A percentile compares a stretch with the other conserved stretches of the same genome.
phyloP scores from a whole-genome alignment of 768 basidiomycete species.

The Hypsizygus marmoreus region DNA sequence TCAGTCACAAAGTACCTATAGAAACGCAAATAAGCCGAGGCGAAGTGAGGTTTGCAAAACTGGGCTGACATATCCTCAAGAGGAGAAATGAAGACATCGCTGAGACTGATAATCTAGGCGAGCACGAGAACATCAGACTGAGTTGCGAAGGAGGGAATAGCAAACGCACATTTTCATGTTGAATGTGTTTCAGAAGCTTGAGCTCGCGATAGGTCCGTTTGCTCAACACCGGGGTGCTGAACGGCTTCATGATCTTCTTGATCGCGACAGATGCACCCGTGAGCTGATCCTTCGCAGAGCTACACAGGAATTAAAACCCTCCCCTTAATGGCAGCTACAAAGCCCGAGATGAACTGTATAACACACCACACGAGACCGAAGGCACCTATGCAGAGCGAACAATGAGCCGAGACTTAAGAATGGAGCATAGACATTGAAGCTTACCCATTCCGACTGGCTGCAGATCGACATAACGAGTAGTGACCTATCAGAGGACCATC shows the following conservation, averaged over 20 bases:
- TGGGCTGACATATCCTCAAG: conserved; percentile 87
- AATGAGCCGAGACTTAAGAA: conserved; percentile 18
- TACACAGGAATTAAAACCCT: conserved; percentile 30
- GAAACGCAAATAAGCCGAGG: conserved; percentile 5
- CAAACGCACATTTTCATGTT: conserved; percentile 89
- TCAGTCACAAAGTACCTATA: conserved; percentile 98
- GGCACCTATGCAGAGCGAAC: conserved; percentile 57
- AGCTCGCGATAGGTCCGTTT: conserved; percentile 98
- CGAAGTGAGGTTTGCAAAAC: background rate
- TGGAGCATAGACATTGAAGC: conserved; percentile 24
- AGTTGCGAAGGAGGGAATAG: background rate
- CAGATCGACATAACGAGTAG: conserved; percentile 97
- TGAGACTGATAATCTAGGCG: conserved; percentile 93
- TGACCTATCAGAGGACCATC: conserved; percentile 61
- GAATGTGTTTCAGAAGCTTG: conserved; percentile 97
- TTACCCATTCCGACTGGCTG: conserved; percentile 99
- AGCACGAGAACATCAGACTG: background rate
- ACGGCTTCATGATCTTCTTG: conserved; percentile 99
- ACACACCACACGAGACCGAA: conserved; percentile 97
- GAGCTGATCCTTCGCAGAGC: conserved; percentile 94
- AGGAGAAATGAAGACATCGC: conserved; percentile 99
- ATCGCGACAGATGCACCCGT: conserved; percentile 94
- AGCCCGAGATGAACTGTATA: background rate
- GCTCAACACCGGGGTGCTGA: conserved; percentile 96
- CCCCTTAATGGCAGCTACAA: conserved; percentile 7